phyloP scores from a whole-genome alignment of 2,329 filamentous ascomycete species.

The Xylariaceae sp. region DNA sequence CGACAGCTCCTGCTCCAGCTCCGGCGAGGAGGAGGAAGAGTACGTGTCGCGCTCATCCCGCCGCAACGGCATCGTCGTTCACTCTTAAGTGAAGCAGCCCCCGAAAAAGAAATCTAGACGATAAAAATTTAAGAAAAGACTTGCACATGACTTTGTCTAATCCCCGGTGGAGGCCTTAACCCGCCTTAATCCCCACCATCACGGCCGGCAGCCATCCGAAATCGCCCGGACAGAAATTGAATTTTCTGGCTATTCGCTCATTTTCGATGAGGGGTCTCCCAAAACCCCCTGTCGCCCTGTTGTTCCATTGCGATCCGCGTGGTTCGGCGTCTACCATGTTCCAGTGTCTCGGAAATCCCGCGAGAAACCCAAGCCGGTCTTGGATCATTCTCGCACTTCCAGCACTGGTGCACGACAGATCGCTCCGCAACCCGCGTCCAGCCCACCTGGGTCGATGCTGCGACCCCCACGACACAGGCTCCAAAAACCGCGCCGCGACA shows the following conservation, averaged over 20 bases:
- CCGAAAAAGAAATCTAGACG: slow-evolving; percentile 15
- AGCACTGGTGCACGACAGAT: slow-evolving; percentile 5
- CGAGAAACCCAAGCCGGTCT: slow-evolving; percentile 41
- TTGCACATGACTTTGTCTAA: slow-evolving; percentile 15
- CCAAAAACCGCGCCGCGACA: neutral
- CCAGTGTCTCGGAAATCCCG: slow-evolving; percentile 13
- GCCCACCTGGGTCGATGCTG: slow-evolving; percentile 50
- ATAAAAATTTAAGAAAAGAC: slow-evolving; percentile 27
- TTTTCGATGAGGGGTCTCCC: slow-evolving; percentile 10
- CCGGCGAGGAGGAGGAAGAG: slow-evolving; percentile 57
- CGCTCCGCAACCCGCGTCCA: slow-evolving; percentile 26
- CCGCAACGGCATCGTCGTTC: slow-evolving; percentile 60
- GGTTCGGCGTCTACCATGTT: slow-evolving; percentile 21
- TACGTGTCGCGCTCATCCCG: slow-evolving; percentile 53
- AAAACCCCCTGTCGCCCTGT: slow-evolving; percentile 11
- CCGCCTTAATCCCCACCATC: neutral
- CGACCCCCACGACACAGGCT: slow-evolving; percentile 39
- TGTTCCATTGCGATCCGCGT: slow-evolving; percentile 35
- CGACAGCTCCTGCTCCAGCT: slow-evolving; percentile 63
- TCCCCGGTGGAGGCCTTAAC: slow-evolving; percentile 3
- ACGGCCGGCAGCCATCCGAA: slow-evolving; percentile 14
- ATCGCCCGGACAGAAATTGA: slow-evolving; percentile 12
- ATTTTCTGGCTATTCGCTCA: slow-evolving; percentile 22
- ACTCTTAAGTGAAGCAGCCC: slow-evolving; percentile 30
- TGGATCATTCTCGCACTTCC: slow-evolving; percentile 24